phyloP scores from a whole-genome alignment of 2,329 filamentous ascomycete genomes.

The Colletotrichum brevisporum region DNA sequence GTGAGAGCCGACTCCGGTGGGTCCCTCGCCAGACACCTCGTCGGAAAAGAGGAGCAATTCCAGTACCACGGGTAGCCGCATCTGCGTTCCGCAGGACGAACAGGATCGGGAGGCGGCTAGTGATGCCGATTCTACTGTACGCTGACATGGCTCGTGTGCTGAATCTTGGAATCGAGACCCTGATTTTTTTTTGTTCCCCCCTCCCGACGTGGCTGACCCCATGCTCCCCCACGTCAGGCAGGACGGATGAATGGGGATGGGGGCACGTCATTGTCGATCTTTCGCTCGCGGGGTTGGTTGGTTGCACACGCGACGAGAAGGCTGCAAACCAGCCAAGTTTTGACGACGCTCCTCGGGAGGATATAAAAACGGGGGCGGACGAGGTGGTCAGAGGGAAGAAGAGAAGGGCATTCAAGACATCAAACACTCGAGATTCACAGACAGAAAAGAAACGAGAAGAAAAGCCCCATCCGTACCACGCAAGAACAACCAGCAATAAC shows the following conservation, averaged over 20 bases:
- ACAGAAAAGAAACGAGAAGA: not conserved
- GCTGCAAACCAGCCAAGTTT: slow-evolving; percentile 27
- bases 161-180: slow-evolving; percentile 30
- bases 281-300: slow-evolving; percentile 5
- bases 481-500: not conserved
- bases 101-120: not conserved
- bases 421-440: not conserved
- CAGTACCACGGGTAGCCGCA: not conserved
- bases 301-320: slow-evolving; percentile 4
- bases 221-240: slow-evolving; percentile 16
- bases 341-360: not conserved
- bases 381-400: not conserved
- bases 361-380: slow-evolving; percentile 22
- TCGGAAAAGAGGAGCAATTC: not conserved
- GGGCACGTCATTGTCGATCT: slow-evolving; percentile 38
- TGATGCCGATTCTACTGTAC: slow-evolving; percentile 16
- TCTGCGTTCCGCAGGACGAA: slow-evolving; percentile 2
- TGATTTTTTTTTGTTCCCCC: slow-evolving; percentile 12
- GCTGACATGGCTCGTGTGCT: slow-evolving; percentile 27
- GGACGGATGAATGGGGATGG: slow-evolving; percentile 18
- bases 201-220: not conserved
- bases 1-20: not conserved
- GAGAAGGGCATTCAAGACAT: not conserved
- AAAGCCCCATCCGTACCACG: not conserved
- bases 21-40: not conserved